Base-by-base conservation (phyloP, 441 rosid genomes). In the Theobroma grandiflorum region DNA sequence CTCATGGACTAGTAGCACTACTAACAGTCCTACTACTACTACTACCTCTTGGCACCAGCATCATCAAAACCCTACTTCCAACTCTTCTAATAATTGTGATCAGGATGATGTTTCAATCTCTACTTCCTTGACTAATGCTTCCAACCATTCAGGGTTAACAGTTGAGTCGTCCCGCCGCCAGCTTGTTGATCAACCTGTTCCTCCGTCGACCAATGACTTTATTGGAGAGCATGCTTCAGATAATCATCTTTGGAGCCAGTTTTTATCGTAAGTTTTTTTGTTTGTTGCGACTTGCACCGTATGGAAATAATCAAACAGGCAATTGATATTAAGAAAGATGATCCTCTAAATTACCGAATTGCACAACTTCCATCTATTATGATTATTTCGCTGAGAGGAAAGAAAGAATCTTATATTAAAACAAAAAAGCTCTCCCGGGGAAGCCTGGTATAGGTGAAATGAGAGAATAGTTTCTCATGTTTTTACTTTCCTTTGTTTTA, bases 231-330 rank as follows among this genome's bases (percentile, higher is more conserved):
- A 92, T 80, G 88, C 87, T 83, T 82, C 91, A 2, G 91, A 90
- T 78, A 86, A 84, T 74, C 90, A 92, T 57, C 85, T 92, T 11
- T 94, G 96, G 98, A 89, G 83, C 77, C 94, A 90, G 66, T 83
- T 91, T 59, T 85, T 90, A 52, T 77, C 89, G 98, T 93, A 90
- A 92, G 97, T 85, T 45, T 0, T 6, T 64, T 64, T 33, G 0
- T 8, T 18, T 6, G 3, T 3, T 62, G 66, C 18, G 8, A 7
- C 15, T 18, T 50, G 43, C 43, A 43, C 8, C 59, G 2, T 11
- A 37, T 5, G 20, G 22, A 37, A 38, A 16, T 6, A 65, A 3
- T 26, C 1, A 26, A 65, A 14, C 2, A 33, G 42, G 4, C 42
- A 18, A 64, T 42, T 7, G 0, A 65, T 16, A 65, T 33, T 15